Evolutionary conservation across 441 rosid species (phyloP).

Genomic region (Heliophila coronopifolia): DNA sequence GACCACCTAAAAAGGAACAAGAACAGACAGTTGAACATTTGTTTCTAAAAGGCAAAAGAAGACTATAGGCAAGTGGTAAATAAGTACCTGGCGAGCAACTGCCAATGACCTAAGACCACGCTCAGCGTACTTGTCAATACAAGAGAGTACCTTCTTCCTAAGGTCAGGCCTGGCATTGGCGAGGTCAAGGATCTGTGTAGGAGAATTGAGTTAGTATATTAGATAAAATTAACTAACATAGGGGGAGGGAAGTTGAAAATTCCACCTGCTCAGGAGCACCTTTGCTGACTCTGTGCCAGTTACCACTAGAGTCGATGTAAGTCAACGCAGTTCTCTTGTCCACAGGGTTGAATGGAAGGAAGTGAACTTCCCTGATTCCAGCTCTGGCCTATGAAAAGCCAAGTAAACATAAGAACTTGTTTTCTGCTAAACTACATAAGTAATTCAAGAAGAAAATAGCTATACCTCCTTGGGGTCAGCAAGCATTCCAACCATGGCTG

Average conservation of each 20-base stretch:
- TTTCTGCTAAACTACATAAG: too few relatives aligned
- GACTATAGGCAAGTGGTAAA: neutral
- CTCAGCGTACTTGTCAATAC: conserved; percentile 75
- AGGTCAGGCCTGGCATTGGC: conserved; percentile 70
- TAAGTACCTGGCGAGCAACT: conserved; percentile 81
- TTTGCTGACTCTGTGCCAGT: conserved; percentile 79
- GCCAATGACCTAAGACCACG: conserved; percentile 83
- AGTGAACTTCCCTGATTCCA: conserved; percentile 68
- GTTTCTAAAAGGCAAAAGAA: too few relatives aligned
- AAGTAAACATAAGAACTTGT: too few relatives aligned
- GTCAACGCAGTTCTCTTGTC: conserved; percentile 89
- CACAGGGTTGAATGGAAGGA: conserved; percentile 76
- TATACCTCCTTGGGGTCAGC: conserved; percentile 56
- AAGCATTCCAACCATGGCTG: conserved; percentile 47
- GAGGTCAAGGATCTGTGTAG: conserved; percentile 59
- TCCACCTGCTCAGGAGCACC: conserved; percentile 92
- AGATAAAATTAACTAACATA: too few relatives aligned
- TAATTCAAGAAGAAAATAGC: too few relatives aligned
- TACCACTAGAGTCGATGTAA: conserved; percentile 63
- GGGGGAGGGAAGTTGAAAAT: neutral
- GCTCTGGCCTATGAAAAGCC: too few relatives aligned
- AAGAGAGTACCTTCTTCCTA: conserved; percentile 56
- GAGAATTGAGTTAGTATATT: too few relatives aligned
- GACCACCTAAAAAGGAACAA: conserved; percentile 55
- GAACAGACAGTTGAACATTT: too few relatives aligned